A percentile compares a stretch with the other conserved stretches of the same genome.
Conservation (phyloP, 805 yeast species). For the Myxozyma neotropica region DNA sequence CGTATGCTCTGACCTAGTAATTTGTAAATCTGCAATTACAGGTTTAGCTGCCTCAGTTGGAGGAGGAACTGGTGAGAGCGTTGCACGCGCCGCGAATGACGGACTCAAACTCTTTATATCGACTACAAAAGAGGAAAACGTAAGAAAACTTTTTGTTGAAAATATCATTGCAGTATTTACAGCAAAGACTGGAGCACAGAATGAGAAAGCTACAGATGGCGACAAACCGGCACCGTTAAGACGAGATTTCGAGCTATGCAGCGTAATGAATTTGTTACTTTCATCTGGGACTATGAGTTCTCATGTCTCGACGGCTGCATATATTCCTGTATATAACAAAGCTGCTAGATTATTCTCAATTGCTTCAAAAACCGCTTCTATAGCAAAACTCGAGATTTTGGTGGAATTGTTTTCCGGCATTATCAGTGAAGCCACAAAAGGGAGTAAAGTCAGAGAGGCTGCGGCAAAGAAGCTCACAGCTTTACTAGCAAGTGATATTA, state of each 20-base stretch:
- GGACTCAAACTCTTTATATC: constrained; percentile 12
- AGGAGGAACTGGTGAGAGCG: constrained; percentile 26
- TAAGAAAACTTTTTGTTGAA: neutral
- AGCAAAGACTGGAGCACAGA: constrained; percentile 2
- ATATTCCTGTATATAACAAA: constrained; percentile 19
- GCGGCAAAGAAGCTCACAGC: constrained; percentile 17
- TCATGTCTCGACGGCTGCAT: neutral
- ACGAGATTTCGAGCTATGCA: constrained; percentile 24
- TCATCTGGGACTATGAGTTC: neutral
- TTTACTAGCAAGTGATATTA: constrained; percentile 6
- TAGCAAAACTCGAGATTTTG: neutral
- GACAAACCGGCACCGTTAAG: neutral
- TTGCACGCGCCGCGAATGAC: constrained; percentile 27
- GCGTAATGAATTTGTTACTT: constrained; percentile 14
- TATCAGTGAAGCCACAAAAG: neutral
- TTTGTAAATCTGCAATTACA: constrained; percentile 1
- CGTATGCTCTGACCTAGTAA: neutral
- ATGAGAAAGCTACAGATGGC: too few relatives aligned
- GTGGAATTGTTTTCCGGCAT: constrained; percentile 12
- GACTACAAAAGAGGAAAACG: neutral
- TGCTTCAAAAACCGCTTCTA: constrained; percentile 10
- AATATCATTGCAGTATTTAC: constrained; percentile 5
- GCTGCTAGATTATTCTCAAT: constrained; percentile 11
- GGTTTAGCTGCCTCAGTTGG: constrained; percentile 26
- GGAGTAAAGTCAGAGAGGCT: constrained; percentile 15